Conservation (phyloP, 1,139 yeast species). For the Pichia sp. region DNA sequence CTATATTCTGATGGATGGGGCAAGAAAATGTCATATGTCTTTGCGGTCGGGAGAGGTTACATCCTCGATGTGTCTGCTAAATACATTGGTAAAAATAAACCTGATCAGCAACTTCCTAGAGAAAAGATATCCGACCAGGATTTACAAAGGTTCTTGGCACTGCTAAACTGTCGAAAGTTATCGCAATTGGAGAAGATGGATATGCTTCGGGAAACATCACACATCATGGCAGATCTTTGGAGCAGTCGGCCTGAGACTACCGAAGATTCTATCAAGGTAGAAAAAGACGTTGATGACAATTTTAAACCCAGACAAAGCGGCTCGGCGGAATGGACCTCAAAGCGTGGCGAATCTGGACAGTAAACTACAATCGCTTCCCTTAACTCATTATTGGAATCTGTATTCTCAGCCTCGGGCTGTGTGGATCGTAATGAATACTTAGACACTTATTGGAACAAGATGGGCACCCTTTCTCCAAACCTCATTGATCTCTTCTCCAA, state of each 20-base stretch:
- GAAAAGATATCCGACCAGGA: slow-evolving; percentile 35
- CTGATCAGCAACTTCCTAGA: slow-evolving; percentile 47
- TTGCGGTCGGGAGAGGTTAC: slow-evolving; percentile 60
- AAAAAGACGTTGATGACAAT: neutral
- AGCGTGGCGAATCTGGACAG: slow-evolving; percentile 56
- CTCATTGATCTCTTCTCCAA: too few species aligned
- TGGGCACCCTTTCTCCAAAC: too few species aligned
- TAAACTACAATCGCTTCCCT: too few species aligned
- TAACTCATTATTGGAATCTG: too few species aligned
- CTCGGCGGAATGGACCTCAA: slow-evolving; percentile 31
- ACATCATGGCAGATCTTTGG: slow-evolving; percentile 16
- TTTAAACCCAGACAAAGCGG: neutral
- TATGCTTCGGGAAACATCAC: slow-evolving; percentile 16
- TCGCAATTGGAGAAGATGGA: slow-evolving; percentile 17
- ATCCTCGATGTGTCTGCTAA: slow-evolving; percentile 62
- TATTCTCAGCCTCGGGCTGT: too few species aligned
- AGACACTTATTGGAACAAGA: too few species aligned
- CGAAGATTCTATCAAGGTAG: neutral
- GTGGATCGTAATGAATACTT: too few species aligned
- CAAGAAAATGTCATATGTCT: slow-evolving; percentile 80
- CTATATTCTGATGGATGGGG: slow-evolving; percentile 87
- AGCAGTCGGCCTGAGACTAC: neutral
- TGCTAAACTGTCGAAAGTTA: slow-evolving; percentile 36
- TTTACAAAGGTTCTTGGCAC: slow-evolving; percentile 32
- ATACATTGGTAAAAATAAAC: slow-evolving; percentile 44